These are phyloP conservation scores for Geotrichum cucujoidarum DNA, from an alignment of 1,139 yeast species.

Conservation along the genomic window DNA sequence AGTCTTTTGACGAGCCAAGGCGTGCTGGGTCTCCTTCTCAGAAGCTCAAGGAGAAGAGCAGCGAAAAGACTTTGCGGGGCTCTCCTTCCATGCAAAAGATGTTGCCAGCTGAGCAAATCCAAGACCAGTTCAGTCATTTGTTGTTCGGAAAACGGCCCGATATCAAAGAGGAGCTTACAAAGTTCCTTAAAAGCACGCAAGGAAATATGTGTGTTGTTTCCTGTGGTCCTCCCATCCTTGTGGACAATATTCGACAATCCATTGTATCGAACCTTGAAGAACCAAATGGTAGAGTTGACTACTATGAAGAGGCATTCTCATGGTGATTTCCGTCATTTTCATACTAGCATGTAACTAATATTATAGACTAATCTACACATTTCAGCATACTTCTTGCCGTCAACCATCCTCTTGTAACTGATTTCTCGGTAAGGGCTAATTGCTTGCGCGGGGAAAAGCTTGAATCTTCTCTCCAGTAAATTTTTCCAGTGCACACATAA, in stretches of 20 bases:
- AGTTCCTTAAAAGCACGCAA: constrained; percentile 5
- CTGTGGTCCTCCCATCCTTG: constrained; percentile 31
- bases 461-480: no score
- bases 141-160: constrained; percentile 16
- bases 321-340: constrained; percentile 33
- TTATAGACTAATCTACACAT: no score
- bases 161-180: constrained; percentile 16
- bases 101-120: constrained; percentile 12
- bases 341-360: no score
- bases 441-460: no score
- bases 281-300: constrained; percentile 31
- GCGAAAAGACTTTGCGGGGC: not conserved
- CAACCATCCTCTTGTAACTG: no score
- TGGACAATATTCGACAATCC: constrained; percentile 27
- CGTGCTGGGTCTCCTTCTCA: no score
- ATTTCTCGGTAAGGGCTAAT: no score
- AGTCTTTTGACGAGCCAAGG: no score
- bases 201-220: constrained; percentile 27
- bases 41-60: not conserved
- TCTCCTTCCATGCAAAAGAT: constrained; percentile 8
- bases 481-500: no score
- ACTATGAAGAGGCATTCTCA: constrained; percentile 39
- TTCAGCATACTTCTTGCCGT: no score
- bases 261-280: constrained; percentile 29
- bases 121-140: constrained; percentile 12